These are phyloP conservation scores for Malus hybrid DNA, from an alignment of 331 rosid species.

Conservation along the genomic window DNA sequence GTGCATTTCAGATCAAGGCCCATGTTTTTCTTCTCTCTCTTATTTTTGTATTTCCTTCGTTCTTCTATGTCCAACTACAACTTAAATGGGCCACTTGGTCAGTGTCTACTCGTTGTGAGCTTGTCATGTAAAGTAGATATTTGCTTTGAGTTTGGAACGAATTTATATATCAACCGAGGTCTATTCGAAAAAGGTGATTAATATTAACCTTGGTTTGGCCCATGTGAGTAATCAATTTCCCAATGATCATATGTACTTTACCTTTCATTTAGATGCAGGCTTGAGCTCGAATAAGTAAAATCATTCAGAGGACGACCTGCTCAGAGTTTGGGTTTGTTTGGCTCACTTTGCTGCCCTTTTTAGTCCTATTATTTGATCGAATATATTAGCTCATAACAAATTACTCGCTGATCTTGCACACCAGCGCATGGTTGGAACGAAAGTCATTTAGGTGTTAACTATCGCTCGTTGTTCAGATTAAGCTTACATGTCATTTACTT, in stretches of 20 bases:
- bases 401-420: neutral
- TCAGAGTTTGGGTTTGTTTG: neutral
- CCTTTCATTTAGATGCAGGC: neutral
- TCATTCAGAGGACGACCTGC: neutral
- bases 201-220: neutral
- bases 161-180: neutral
- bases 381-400: neutral
- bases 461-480: neutral
- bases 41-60: neutral
- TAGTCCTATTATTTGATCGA: neutral
- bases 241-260: neutral
- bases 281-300: neutral
- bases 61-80: neutral
- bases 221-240: neutral
- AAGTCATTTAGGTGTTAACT: neutral
- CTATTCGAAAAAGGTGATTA: neutral
- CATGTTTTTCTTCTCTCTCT: neutral
- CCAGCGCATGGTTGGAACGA: neutral
- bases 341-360: neutral
- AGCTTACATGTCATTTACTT: neutral
- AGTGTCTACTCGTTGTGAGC: neutral
- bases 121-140: neutral
- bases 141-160: neutral
- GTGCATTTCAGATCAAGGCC: neutral
- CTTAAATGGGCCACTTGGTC: neutral